These are phyloP conservation scores for Phytophthora capsici DNA, from an alignment of 352 stramenopile species.

Conservation along the genomic window DNA sequence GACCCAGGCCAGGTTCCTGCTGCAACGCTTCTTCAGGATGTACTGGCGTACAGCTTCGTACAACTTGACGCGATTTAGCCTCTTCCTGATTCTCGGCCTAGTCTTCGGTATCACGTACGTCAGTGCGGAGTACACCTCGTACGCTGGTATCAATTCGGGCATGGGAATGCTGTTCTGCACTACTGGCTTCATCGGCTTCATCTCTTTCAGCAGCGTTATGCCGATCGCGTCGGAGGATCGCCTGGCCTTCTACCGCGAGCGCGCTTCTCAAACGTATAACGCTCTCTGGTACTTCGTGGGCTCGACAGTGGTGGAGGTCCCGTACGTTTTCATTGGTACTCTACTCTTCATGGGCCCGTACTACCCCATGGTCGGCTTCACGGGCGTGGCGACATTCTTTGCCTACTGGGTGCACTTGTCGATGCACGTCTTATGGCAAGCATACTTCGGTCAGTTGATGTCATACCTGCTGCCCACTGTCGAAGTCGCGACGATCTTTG, in stretches of 20 bases:
- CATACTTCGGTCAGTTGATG: constrained; percentile 38
- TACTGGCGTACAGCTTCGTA: constrained; percentile 74
- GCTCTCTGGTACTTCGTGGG: constrained; percentile 33
- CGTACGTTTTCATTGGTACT: constrained; percentile 52
- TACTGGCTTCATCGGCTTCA: constrained; percentile 70
- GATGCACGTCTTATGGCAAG: constrained; percentile 28
- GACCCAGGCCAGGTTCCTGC: constrained; percentile 43
- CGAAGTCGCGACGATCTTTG: constrained; percentile 52
- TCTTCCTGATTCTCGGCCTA: constrained; percentile 31
- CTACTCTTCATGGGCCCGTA: constrained; percentile 26
- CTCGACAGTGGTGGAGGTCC: constrained; percentile 25
- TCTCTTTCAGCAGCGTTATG: constrained; percentile 69
- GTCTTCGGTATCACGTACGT: constrained; percentile 35
- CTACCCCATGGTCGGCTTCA: constrained; percentile 34
- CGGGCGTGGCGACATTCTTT: constrained; percentile 18
- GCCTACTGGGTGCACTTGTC: constrained; percentile 25
- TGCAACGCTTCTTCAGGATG: constrained; percentile 59
- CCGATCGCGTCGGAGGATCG: constrained; percentile 75
- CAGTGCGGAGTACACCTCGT: constrained; percentile 29
- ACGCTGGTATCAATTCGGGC: constrained; percentile 35
- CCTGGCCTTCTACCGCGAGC: constrained; percentile 89
- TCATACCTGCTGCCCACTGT: constrained; percentile 43
- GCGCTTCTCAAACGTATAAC: constrained; percentile 63
- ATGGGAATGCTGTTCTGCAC: constrained; percentile 73
- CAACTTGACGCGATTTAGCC: constrained; percentile 41